Base-by-base conservation (phyloP, 2,329 filamentous ascomycete genomes). In the Penicillium sp. region DNA sequence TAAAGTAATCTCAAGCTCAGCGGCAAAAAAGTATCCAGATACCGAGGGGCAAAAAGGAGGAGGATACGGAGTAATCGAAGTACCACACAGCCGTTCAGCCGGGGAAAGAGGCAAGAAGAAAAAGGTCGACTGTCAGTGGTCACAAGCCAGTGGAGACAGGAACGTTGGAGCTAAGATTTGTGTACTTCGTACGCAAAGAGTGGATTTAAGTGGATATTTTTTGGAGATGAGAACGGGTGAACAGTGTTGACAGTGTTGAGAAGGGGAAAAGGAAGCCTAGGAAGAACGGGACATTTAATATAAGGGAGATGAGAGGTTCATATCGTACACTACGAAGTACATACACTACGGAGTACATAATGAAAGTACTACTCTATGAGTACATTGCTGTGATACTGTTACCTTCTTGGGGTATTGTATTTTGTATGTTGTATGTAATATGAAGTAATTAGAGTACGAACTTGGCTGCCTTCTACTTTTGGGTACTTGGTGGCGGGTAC, bases 71-170 rank as follows among this genome's bases (percentile, higher is more conserved):
- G n/a, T 40, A 19, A 35, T 54, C 17, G 52, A 42, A 57, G 61
- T 61, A 61, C n/a, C n/a, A n/a, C 61, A 63, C 25, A 29, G 23
- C 56, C 56, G 45, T 49, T 54, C 56, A 50, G 37, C 48, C 45
- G 43, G 37, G 40, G 35, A 50, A 23, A 23, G 55, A 62, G 59
- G 60, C 57, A 50, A 60, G 33, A 40, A 47, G 33, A 31, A 65
- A 48, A 43, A 35, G 51, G 52, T 40, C 38, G 27, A 45, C 59
- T 61, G 64, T 67, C 50, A 67, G 49, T 67, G 65, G 65, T 40
- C 60, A 58, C 8, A 61, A 43, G 40, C 21, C 12, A 50, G 54
- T 62, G 64, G 63, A 59, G 62, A 57, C 48, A 50, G 54, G 53
- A 60, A 52, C 45, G 46, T 48, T 56, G 54, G 50, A 57, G 52